These are phyloP conservation scores for Saccharomyces paradoxus DNA, from an alignment of 805 yeast genomes.

Conservation along the genomic window DNA sequence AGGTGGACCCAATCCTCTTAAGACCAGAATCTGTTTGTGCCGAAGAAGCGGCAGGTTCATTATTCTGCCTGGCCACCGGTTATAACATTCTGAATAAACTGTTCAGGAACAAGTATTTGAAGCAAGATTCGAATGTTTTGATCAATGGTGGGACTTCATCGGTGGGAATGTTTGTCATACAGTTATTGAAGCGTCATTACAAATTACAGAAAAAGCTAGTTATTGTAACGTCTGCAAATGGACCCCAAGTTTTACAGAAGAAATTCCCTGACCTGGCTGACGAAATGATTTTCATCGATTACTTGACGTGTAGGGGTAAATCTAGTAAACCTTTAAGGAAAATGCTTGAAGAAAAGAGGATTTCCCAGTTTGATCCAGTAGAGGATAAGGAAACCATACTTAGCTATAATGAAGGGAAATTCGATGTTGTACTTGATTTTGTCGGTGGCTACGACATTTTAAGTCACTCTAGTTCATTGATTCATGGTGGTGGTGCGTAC, in stretches of 20 bases:
- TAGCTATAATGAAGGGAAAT: conserved; percentile 37
- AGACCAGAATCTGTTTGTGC: conserved; percentile 40
- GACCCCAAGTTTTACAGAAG: conserved; percentile 36
- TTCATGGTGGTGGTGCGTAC: conserved; percentile 46
- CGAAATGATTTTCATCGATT: conserved; percentile 32
- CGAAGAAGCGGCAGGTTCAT: conserved; percentile 57
- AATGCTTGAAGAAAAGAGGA: conserved; percentile 30
- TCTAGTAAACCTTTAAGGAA: conserved; percentile 25
- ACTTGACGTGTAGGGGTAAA: conserved; percentile 28
- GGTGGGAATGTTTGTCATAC: conserved; percentile 59
- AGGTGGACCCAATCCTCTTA: conserved; percentile 38
- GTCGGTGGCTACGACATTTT: conserved; percentile 58
- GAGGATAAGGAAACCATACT: conserved; percentile 20
- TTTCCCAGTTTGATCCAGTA: conserved; percentile 27
- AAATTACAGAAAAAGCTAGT: conserved; percentile 45
- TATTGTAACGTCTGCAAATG: conserved; percentile 48
- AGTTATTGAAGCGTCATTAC: conserved; percentile 45
- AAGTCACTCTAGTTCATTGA: conserved; percentile 33
- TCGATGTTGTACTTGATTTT: conserved; percentile 61
- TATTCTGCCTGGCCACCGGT: conserved; percentile 62
- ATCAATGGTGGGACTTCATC: conserved; percentile 72
- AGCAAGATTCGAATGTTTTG: conserved; percentile 42
- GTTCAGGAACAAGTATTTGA: conserved; percentile 22
- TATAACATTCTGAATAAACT: conserved; percentile 34
- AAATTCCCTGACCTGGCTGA: conserved; percentile 35